A percentile compares a stretch with the other conserved stretches of the same genome.
Conservation (phyloP, 1,139 yeast genomes). For the Geotrichum candidum region DNA sequence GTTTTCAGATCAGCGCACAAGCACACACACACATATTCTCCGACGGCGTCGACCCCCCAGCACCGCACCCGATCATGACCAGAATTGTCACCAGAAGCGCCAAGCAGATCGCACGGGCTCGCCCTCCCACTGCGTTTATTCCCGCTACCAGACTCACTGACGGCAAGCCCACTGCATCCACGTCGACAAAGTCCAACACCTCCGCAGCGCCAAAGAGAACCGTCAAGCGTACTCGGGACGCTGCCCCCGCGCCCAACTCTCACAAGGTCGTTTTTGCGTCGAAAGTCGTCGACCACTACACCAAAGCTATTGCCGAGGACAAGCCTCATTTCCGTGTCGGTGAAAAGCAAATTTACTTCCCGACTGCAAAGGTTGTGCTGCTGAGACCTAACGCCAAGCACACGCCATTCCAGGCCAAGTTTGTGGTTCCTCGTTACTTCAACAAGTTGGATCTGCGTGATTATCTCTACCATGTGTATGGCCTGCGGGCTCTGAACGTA, state of each 20-base stretch:
- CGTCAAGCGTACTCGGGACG: background rate
- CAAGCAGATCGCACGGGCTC: conserved; percentile 13
- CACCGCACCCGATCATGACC: conserved; percentile 11
- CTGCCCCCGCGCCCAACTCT: conserved; percentile 8
- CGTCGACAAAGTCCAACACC: background rate
- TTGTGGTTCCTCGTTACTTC: conserved; percentile 84
- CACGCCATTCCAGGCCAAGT: conserved; percentile 93
- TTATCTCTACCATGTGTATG: conserved; percentile 81
- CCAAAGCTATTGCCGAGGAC: conserved; percentile 55
- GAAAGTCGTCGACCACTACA: conserved; percentile 35
- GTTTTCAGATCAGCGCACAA: background rate
- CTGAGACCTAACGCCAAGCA: conserved; percentile 88
- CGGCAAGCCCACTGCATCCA: background rate
- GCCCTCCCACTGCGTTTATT: conserved; percentile 15
- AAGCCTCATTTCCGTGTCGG: conserved; percentile 80
- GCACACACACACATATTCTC: background rate
- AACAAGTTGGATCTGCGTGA: conserved; percentile 89
- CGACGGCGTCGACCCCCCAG: background rate
- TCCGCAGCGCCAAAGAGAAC: background rate
- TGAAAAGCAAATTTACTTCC: conserved; percentile 65
- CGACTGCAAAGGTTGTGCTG: conserved; percentile 72
- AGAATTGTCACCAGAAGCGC: conserved; percentile 13
- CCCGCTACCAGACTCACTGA: conserved; percentile 11
- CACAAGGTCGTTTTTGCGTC: conserved; percentile 14
- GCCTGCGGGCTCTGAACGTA: conserved; percentile 77